Evolutionary conservation across 1,284 basidiomycete genomes (phyloP).

Genomic region (Pascua sp.): DNA sequence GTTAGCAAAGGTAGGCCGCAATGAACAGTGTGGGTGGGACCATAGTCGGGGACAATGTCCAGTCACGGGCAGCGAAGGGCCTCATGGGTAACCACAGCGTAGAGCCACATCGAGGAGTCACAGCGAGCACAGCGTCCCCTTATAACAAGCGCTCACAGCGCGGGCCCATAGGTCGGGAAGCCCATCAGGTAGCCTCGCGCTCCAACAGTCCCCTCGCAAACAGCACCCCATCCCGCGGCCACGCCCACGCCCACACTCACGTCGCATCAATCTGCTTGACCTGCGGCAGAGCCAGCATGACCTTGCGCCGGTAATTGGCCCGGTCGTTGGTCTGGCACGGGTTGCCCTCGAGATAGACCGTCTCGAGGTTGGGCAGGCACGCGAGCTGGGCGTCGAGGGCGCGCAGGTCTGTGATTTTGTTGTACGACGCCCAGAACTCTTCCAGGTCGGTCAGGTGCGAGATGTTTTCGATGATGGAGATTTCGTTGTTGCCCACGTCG

Average conservation of each 20-base stretch:
- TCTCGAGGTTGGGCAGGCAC: slow-evolving; percentile 66
- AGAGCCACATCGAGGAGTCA: too few species aligned
- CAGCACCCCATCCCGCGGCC: too few species aligned
- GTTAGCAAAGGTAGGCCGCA: too few species aligned
- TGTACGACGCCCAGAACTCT: slow-evolving; percentile 94
- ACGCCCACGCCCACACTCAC: slow-evolving; percentile 55
- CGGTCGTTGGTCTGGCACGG: slow-evolving; percentile 80
- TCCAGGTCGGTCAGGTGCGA: slow-evolving; percentile 71
- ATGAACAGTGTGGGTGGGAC: too few species aligned
- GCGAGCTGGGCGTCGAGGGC: slow-evolving; percentile 71
- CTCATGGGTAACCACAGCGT: too few species aligned
- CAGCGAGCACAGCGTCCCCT: too few species aligned
- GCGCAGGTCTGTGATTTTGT: slow-evolving; percentile 68
- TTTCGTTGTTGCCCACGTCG: slow-evolving; percentile 82
- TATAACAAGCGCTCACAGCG: too few species aligned
- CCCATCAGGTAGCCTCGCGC: too few species aligned
- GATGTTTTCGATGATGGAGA: slow-evolving; percentile 73
- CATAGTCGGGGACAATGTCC: too few species aligned
- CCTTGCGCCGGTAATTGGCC: slow-evolving; percentile 77
- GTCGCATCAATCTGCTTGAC: slow-evolving; percentile 93
- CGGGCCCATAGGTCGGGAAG: too few species aligned
- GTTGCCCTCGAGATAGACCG: slow-evolving; percentile 92
- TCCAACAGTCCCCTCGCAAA: too few species aligned
- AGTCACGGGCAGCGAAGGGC: too few species aligned
- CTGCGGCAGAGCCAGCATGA: slow-evolving; percentile 83